Evolutionary conservation across 208 protist species (phyloP).

Genomic region (Acanthamoeba castellanii): DNA sequence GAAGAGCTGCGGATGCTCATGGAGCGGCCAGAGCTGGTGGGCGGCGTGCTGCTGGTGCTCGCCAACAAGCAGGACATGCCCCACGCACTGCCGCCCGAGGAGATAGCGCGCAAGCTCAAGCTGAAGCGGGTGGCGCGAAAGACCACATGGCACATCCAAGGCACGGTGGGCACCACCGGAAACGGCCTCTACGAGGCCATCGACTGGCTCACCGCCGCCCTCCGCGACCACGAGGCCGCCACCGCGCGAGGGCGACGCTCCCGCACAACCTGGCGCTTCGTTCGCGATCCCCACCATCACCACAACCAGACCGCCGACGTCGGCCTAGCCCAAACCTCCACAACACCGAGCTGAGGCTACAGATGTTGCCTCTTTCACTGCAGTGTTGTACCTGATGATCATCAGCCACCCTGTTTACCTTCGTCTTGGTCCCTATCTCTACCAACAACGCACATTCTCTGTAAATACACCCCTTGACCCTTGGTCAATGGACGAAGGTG

Average conservation of each 20-base stretch:
- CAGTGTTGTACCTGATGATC: no score
- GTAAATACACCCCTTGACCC: no score
- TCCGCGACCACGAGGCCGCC: neutral
- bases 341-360: no score
- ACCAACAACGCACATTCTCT: no score
- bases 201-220: constrained; percentile 87
- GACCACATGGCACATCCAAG: constrained; percentile 91
- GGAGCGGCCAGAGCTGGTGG: constrained; percentile 91
- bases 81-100: constrained; percentile 88
- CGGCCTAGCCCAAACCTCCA: no score
- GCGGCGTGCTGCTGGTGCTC: constrained; percentile 92
- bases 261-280: constrained; percentile 5
- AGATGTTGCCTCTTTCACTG: no score
- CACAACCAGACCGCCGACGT: neutral
- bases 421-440: no score
- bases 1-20: constrained; percentile 91
- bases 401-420: no score
- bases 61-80: constrained; percentile 95
- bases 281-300: neutral
- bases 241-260: neutral
- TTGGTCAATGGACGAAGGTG: no score
- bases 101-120: constrained; percentile 86
- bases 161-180: constrained; percentile 89
- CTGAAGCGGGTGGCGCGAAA: constrained; percentile 85
- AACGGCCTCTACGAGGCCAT: constrained; percentile 92